A percentile compares a stretch with the other conserved stretches of the same genome.
phyloP scores from a whole-genome alignment of 441 rosid species.

The Cnidoscolus chayamansa region DNA sequence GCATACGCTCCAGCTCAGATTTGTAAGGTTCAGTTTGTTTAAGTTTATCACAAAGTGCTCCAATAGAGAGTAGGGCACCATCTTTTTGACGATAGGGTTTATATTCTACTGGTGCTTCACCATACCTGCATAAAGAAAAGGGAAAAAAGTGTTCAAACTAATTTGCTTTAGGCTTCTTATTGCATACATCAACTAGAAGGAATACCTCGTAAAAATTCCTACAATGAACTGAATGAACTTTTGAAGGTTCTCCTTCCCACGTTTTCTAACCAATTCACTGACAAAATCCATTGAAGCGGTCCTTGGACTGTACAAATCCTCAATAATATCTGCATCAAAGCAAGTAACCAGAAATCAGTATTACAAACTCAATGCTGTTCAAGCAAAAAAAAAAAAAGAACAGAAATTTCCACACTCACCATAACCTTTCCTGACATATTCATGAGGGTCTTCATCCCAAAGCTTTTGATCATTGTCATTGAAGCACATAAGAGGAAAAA shows the following conservation, averaged over 20 bases:
- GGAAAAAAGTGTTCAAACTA: conserved; percentile 6
- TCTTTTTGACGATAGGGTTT: conserved; percentile 70
- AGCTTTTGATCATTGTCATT: conserved; percentile 96
- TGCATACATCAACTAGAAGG: conserved; percentile 1
- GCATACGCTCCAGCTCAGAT: conserved; percentile 87
- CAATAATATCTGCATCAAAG: conserved; percentile 59
- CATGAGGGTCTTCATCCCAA: conserved; percentile 99
- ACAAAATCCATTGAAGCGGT: conserved; percentile 86
- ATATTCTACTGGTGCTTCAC: conserved; percentile 47
- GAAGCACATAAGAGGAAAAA: conserved; percentile 97
- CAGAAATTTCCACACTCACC: conserved; percentile 48
- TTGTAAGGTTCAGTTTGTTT: conserved; percentile 97
- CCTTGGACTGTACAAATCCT: conserved; percentile 77
- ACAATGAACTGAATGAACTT: conserved; percentile 68
- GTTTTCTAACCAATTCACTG: conserved; percentile 77
- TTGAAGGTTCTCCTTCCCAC: conserved; percentile 76
- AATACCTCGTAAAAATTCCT: conserved; percentile 63
- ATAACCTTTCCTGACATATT: conserved; percentile 98
- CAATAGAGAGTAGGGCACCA: conserved; percentile 80
- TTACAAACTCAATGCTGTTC: conserved; percentile 9
- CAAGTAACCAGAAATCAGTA: conserved; percentile 21
- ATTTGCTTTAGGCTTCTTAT: background rate
- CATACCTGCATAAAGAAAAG: conserved; percentile 43
- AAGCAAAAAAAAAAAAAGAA: conserved; percentile 18
- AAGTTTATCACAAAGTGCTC: conserved; percentile 94